Percentiles rank a stretch among this genome's conserved stretches.
Evolutionary conservation across 441 rosid species (phyloP).

Genomic region (Breynia disticha): DNA sequence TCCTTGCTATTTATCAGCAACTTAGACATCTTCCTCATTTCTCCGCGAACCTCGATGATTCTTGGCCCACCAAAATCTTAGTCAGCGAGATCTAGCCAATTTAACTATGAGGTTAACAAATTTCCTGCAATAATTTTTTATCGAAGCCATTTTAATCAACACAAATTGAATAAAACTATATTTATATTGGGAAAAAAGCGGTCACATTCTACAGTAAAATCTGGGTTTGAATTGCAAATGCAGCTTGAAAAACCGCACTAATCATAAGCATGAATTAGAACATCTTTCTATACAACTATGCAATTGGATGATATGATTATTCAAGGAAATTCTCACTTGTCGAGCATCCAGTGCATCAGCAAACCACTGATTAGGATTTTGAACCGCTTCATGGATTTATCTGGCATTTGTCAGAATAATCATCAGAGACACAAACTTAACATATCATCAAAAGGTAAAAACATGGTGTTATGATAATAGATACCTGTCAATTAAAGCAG

Average conservation of each 20-base stretch:
- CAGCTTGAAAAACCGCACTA: neutral
- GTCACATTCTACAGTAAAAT: neutral
- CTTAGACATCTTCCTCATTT: too few species aligned
- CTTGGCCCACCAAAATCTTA: too few species aligned
- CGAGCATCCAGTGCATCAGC: constrained; percentile 97
- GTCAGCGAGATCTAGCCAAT: too few species aligned
- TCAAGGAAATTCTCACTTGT: constrained; percentile 49
- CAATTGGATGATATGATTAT: too few species aligned
- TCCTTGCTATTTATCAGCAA: too few species aligned
- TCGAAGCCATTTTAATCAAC: neutral
- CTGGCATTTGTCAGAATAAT: constrained; percentile 30
- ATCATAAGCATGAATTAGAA: too few species aligned
- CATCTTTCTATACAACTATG: too few species aligned
- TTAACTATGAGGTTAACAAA: too few species aligned
- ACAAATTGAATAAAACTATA: neutral
- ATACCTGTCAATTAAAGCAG: constrained; percentile 88
- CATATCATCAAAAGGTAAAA: constrained; percentile 1
- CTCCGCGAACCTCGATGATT: too few species aligned
- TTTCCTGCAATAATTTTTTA: constrained; percentile 41
- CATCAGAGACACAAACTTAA: constrained; percentile 5
- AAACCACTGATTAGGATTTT: constrained; percentile 81
- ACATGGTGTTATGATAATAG: constrained; percentile 5
- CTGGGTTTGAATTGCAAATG: neutral
- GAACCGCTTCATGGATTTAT: constrained; percentile 85
- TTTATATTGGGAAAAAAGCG: neutral